These are phyloP conservation scores for Metschnikowia cerradonensis DNA, from an alignment of 805 yeast species.

Conservation along the genomic window DNA sequence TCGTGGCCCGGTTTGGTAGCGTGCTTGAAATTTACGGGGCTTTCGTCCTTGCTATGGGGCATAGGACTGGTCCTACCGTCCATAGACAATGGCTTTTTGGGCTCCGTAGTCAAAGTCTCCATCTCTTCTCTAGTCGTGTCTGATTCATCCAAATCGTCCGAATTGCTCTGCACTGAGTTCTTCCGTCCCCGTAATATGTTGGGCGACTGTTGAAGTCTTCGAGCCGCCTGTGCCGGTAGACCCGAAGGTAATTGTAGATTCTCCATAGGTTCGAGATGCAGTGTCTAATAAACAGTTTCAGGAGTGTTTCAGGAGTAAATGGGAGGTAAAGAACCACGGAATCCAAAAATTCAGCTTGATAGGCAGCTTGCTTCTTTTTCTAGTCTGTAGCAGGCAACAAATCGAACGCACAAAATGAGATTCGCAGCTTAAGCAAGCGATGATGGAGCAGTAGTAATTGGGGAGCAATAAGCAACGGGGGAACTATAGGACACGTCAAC, in stretches of 20 bases:
- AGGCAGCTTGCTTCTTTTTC: neutral
- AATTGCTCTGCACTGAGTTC: neutral
- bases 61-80: neutral
- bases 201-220: neutral
- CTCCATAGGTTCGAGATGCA: neutral
- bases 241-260: neutral
- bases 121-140: neutral
- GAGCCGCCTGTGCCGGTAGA: conserved; percentile 1
- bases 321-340: neutral
- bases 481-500: neutral
- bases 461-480: neutral
- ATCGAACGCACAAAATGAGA: conserved; percentile 1
- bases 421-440: conserved; percentile 4
- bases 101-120: neutral
- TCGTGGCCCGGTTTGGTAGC: neutral
- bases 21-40: neutral
- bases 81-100: neutral
- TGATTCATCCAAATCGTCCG: neutral
- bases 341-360: neutral
- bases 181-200: neutral
- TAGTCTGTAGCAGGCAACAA: neutral
- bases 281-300: neutral
- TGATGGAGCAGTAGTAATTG: neutral
- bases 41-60: neutral
- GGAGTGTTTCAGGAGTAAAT: neutral